A percentile compares a stretch with the other conserved stretches of the same genome.
Conservation (phyloP, 23 red algal genomes). For the Gracilaria domingensis region DNA sequence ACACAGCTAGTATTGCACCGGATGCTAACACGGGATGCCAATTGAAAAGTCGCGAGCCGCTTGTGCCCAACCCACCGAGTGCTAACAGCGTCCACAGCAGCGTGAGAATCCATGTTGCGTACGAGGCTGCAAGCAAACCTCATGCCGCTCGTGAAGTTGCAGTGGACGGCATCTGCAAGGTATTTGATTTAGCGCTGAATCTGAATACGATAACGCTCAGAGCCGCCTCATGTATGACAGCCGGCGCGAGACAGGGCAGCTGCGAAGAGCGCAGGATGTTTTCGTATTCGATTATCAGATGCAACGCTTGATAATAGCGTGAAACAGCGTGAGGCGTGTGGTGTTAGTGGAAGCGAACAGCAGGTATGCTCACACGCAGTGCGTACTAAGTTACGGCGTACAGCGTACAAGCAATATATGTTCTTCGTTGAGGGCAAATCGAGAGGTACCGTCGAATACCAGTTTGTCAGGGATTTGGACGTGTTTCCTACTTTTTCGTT, state of each 20-base stretch:
- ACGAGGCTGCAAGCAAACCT: neutral
- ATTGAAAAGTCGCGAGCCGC: slow-evolving; percentile 44
- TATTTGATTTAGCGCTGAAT: neutral
- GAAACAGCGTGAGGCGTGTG: slow-evolving; percentile 1
- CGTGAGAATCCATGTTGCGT: slow-evolving; percentile 11
- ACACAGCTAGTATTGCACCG: neutral
- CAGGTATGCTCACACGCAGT: neutral
- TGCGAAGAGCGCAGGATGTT: too few relatives aligned
- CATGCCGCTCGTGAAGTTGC: neutral
- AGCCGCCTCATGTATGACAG: neutral
- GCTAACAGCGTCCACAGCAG: slow-evolving; percentile 19
- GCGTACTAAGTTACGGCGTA: slow-evolving; percentile 15
- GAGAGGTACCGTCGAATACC: slow-evolving; percentile 72
- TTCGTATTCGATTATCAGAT: too few relatives aligned
- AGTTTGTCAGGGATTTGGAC: slow-evolving; percentile 80
- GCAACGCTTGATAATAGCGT: neutral
- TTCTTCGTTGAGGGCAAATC: slow-evolving; percentile 83
- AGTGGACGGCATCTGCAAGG: neutral
- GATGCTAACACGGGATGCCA: slow-evolving; percentile 45
- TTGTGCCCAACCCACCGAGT: slow-evolving; percentile 18
- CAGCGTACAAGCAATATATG: slow-evolving; percentile 4
- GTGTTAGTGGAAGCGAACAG: slow-evolving; percentile 27
- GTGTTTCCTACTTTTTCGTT: slow-evolving; percentile 92
- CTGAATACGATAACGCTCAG: neutral
- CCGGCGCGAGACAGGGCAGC: too few relatives aligned